Evolutionary conservation across 2,329 filamentous ascomycete genomes (phyloP), one percentile per base, ranked within the genome.

Genomic region (Cyclaneusma minus): DNA sequence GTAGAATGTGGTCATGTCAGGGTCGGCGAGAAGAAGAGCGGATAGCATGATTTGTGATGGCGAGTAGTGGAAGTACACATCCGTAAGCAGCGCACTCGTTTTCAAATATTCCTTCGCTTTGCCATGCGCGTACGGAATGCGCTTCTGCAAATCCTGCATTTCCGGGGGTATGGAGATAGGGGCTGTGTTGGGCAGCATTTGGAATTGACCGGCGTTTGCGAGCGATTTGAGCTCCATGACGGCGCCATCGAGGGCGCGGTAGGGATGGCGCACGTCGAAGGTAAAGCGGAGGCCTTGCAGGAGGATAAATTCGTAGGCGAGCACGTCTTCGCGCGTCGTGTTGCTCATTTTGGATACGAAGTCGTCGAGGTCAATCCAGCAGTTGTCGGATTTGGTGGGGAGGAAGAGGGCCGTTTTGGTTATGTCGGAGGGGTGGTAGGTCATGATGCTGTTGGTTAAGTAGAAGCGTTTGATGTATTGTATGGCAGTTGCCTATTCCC

Each of bases 61-160:
- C 0, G 87, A 87, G 54, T 81, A 95, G 51, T 93, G 77, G 54
- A 95, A 94, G 55, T 95, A 95, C n/a, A 71, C 84, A 43, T 98
- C 89, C 14, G 87, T 93, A 34, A 94, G 64, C 26, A 92, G 58
- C 0, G 84, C 80, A 30, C 81, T 79, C 29, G 73, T 77, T 45
- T 82, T 82, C 29, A 91, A 66, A 24, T 82, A 62, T 12, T 74
- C 68, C 21, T 79, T 67, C 0, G 85, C 79, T 27, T 64, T 65
- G n/a, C 60, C 60, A 45, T 92, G 84, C 0, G 82, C 82, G 7
- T 60, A 60, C 25, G 54, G 54, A 16, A 71, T 54, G 14, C 62
- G 54, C 7, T 49, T 41, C 25, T 60, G 43, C 45, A 39, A 34
- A 13, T 39, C 38, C 10, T 22, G 22, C 4, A 40, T 36, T 12